Evolutionary conservation across 805 yeast genomes (phyloP), one percentile per base, ranked within the genome.

Genomic region (Starmerella bombi): DNA sequence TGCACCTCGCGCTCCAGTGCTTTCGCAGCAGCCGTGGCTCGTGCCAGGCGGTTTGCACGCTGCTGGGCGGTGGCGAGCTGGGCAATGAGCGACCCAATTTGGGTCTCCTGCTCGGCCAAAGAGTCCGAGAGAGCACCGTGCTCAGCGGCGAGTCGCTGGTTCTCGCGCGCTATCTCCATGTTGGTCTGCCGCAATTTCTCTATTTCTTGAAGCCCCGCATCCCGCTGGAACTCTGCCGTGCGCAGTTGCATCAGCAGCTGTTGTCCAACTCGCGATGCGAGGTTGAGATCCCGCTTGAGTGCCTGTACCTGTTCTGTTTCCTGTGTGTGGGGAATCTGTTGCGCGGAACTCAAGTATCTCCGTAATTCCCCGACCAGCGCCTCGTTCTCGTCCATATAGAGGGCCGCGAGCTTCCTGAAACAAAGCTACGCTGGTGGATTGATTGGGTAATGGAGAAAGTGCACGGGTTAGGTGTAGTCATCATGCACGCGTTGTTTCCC

Each of bases 181-280:
- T 50, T 51, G 9, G 36, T 32, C 17, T n/a, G 28, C 36, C 35
- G 32, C 22, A 40, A 37, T 30, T 36, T 34, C 17, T 25, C 38
- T 25, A 50, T 34, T 27, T 43, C 45, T 23, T 17, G 37, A 35
- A 43, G 45, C 28, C 37, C 34, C 10, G 35, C 33, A 8, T 34
- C 48, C 6, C 44, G 41, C 29, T 34, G 29, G 21, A 38, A 25
- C 34, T 50, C 52, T 38, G 48, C 41, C n/a, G 33, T 23, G 28
- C 44, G 48, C 33, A 51, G 23, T 33, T 50, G 52, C 43, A 41
- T 41, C 10, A 51, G 50, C 30, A 51, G 48, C 34, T 40, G 43
- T 37, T 43, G 48, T 10, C 55, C 55, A 8, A 43, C 53, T 27
- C 52, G 45, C n/a, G 55, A 53, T 9, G 55, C 53, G 6, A 50